Base-by-base conservation (phyloP, 345 rosid genomes). In the Citrus glauca region DNA sequence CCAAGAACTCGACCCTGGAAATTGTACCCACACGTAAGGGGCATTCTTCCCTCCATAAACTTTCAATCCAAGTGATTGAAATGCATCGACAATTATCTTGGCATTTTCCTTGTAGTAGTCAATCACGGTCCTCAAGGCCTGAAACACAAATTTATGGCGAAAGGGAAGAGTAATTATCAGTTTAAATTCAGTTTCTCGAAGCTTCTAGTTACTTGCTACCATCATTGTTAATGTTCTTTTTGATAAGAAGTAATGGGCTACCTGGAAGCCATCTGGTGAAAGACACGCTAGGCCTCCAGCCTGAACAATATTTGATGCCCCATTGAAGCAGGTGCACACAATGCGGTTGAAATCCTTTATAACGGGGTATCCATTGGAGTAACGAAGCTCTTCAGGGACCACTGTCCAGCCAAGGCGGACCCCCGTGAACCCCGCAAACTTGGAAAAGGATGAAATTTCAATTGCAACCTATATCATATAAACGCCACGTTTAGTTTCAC, bases 341-440 rank as follows among this genome's bases (percentile, higher is more conserved):
- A 94, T 82, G 42, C 98, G 93, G 68, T 91, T 79, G 32, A 82
- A 94, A 71, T 94, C 98, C 1, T 88, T 84, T 75, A 88, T 85
- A 9, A 92, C 79, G 32, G 96, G 96, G 75, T 86, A 89, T 2
- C 96, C 96, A 73, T 84, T 89, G 10, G 94, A 89, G 73, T 80
- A 94, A 8, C 73, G 68, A 48, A 94, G 92, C 80, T 92, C 96
- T 80, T 90, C 85, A 9, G 97, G 96, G 56, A 94, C 91, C 57
- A 92, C 89, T 0, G 93, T 88, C 98, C 97, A 94, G 57, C 98
- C 98, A 35, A 92, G 96, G 14, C 98, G 89, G 59, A 92, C 94
- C 1, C 98, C 98, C 0, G 97, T 92, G 86, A 94, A 94, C 17
- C 97, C 98, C 37, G 94, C 94, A 78, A 91, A 89, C 76, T 94